Percentiles rank a stretch among this genome's conserved stretches.
phyloP scores from a whole-genome alignment of 371 early-diverging fungal genomes.

The Phascolomyces articulosus region DNA sequence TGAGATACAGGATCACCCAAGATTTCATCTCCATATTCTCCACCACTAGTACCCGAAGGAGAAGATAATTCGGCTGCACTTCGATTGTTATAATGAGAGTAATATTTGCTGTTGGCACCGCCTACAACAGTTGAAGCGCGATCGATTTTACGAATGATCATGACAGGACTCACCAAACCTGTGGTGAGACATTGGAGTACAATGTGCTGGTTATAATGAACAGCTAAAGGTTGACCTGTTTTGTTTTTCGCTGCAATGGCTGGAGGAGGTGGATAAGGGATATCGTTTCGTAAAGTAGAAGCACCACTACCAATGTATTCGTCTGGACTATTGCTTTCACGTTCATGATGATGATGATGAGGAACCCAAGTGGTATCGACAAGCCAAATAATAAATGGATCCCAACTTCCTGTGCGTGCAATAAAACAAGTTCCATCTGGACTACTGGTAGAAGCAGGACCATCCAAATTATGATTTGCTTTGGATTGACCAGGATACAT shows the following conservation, averaged over 20 bases:
- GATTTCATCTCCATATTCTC: conserved; percentile 46
- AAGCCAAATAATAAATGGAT: conserved; percentile 87
- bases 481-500: conserved; percentile 28
- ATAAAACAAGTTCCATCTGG: conserved; percentile 28
- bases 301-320: conserved; percentile 17
- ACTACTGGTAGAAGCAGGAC: conserved; percentile 12
- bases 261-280: conserved; percentile 57
- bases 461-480: not conserved
- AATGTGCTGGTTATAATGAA: conserved; percentile 78
- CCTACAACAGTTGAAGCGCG: conserved; percentile 70
- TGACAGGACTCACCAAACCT: conserved; percentile 73
- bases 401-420: conserved; percentile 61
- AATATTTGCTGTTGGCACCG: conserved; percentile 25
- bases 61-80: not conserved
- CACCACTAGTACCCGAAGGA: conserved; percentile 22
- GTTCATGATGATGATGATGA: not conserved
- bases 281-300: conserved; percentile 7
- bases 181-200: conserved; percentile 78
- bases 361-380: conserved; percentile 34
- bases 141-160: conserved; percentile 79
- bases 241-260: conserved; percentile 57
- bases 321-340: not conserved
- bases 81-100: conserved; percentile 1
- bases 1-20: conserved; percentile 74
- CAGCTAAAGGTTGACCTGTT: conserved; percentile 54